These are phyloP conservation scores for Trichophyton verrucosum DNA, from an alignment of 2,329 filamentous ascomycete genomes.

Conservation along the genomic window DNA sequence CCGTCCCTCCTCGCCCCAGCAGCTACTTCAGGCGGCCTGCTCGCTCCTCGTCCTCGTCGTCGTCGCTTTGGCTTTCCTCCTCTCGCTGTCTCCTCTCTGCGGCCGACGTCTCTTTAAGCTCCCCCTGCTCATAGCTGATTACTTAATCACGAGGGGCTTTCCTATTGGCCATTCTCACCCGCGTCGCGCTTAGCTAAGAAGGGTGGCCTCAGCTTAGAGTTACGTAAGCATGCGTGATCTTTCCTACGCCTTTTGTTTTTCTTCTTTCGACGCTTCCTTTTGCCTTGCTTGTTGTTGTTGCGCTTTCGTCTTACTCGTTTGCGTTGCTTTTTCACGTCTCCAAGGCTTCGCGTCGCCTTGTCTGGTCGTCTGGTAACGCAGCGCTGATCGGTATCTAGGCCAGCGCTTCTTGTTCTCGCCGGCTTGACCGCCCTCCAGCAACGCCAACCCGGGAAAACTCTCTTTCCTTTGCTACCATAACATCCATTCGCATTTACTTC, in stretches of 20 bases:
- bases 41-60: background rate
- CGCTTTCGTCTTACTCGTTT: background rate
- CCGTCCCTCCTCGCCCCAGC: background rate
- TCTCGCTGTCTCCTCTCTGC: background rate
- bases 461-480: background rate
- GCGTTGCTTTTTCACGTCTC: background rate
- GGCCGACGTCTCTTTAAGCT: background rate
- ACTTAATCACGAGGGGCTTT: background rate
- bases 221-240: background rate
- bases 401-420: background rate
- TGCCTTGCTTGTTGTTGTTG: conserved; percentile 2
- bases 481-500: background rate
- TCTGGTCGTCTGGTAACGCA: background rate
- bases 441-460: background rate
- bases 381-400: conserved; percentile 7
- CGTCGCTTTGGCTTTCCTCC: background rate
- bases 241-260: background rate
- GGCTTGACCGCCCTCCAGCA: background rate
- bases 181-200: background rate
- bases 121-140: background rate
- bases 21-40: background rate
- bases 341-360: conserved; percentile 1
- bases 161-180: background rate
- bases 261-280: background rate
- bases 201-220: background rate